Evolutionary conservation across 2,329 filamentous ascomycete species (phyloP).

Genomic region (Spiromastix sp.): DNA sequence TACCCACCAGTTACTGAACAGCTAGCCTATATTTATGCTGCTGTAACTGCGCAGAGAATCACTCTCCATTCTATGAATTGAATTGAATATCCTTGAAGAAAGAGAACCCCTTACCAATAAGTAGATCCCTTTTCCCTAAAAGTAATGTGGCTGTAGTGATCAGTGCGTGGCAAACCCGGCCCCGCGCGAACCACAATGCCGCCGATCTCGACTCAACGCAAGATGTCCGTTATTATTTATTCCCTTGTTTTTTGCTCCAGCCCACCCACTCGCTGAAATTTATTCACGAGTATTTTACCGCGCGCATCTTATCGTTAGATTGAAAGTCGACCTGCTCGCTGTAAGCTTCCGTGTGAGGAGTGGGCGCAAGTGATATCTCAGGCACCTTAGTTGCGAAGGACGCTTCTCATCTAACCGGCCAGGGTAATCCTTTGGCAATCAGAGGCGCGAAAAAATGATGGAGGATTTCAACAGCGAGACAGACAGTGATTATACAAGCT

Average conservation of each 20-base stretch:
- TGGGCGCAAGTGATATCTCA: background rate
- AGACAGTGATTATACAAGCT: conserved; percentile 97
- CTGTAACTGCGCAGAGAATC: too few species aligned
- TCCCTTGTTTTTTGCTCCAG: background rate
- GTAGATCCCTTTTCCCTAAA: too few species aligned
- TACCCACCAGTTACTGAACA: too few species aligned
- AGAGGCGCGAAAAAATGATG: conserved; percentile 44
- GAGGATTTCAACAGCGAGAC: conserved; percentile 94
- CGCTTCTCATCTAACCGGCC: too few species aligned
- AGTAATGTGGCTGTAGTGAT: background rate
- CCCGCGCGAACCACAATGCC: background rate
- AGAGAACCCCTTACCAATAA: too few species aligned
- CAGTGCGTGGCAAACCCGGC: background rate
- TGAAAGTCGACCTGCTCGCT: background rate
- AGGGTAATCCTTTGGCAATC: too few species aligned
- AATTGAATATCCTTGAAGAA: too few species aligned
- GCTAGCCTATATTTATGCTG: too few species aligned
- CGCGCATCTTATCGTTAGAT: background rate
- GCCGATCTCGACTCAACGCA: background rate
- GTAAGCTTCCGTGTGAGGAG: background rate
- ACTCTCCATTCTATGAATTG: too few species aligned
- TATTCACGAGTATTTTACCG: background rate
- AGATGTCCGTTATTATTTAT: background rate
- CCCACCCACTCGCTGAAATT: background rate
- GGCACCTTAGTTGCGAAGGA: background rate